phyloP scores from a whole-genome alignment of 805 yeast species.

The Clavispora asparagi region DNA sequence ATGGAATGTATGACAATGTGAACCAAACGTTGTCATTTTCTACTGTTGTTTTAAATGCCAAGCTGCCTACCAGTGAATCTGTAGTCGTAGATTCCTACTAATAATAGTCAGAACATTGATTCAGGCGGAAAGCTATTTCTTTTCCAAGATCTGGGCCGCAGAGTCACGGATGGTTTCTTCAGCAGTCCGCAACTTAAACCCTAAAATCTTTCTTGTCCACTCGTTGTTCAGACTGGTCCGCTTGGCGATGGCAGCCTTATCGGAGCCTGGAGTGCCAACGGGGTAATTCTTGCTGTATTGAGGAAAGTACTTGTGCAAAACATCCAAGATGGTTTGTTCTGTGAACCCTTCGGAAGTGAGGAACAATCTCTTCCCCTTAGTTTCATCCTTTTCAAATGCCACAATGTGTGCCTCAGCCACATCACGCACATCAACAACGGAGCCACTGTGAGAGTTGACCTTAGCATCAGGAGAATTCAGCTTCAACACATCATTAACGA shows the following conservation, averaged over 20 bases:
- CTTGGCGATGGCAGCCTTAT: neutral
- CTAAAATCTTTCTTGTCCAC: conserved; percentile 1
- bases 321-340: conserved; percentile 30
- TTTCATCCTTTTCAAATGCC: conserved; percentile 17
- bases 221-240: neutral
- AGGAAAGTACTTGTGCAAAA: conserved; percentile 30
- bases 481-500: conserved; percentile 2
- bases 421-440: conserved; percentile 18
- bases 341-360: conserved; percentile 30
- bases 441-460: neutral
- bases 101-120: too few relatives aligned
- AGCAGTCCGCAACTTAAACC: neutral
- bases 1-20: too few relatives aligned
- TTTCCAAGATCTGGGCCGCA: neutral
- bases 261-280: conserved; percentile 26
- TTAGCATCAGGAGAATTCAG: neutral
- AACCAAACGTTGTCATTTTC: too few relatives aligned
- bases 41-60: too few relatives aligned
- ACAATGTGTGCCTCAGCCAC: conserved; percentile 15
- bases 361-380: conserved; percentile 14
- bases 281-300: conserved; percentile 11
- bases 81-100: too few relatives aligned
- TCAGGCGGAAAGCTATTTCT: too few relatives aligned
- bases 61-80: too few relatives aligned
- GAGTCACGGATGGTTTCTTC: neutral